Percentiles rank a stretch among this genome's conserved stretches.
Conservation (phyloP, 2,329 filamentous ascomycete genomes). For the Xylariaceae sp. region DNA sequence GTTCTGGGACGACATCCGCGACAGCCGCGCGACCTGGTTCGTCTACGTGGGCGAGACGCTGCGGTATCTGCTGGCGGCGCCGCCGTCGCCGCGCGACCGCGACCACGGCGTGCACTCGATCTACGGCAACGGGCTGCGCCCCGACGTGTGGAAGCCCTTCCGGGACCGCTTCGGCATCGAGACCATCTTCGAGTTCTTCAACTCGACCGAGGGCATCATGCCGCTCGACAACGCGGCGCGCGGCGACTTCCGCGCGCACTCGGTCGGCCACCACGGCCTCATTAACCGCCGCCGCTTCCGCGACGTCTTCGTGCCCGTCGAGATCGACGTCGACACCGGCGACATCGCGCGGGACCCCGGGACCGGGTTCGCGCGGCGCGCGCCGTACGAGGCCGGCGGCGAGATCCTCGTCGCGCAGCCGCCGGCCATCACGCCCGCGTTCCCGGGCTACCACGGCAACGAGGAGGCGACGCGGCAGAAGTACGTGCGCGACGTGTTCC, state of each 20-base stretch:
- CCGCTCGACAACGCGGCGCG: constrained; percentile 60
- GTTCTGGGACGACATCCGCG: constrained; percentile 74
- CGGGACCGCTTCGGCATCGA: constrained; percentile 64
- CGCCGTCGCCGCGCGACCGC: constrained; percentile 62
- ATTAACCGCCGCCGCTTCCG: constrained; percentile 56
- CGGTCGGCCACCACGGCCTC: constrained; percentile 72
- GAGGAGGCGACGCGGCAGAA: constrained; percentile 71
- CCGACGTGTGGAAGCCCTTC: constrained; percentile 70
- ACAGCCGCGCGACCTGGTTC: constrained; percentile 69
- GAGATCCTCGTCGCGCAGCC: constrained; percentile 67
- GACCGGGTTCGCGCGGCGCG: constrained; percentile 68
- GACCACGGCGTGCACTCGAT: constrained; percentile 61
- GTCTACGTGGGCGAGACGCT: constrained; percentile 80
- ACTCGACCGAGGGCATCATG: constrained; percentile 74
- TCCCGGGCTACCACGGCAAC: constrained; percentile 68
- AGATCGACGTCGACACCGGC: constrained; percentile 68
- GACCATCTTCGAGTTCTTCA: constrained; percentile 74
- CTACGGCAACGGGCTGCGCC: constrained; percentile 68
- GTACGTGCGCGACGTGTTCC: constrained; percentile 65
- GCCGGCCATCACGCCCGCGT: constrained; percentile 59
- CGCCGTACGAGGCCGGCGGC: constrained; percentile 69
- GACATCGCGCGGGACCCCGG: constrained; percentile 66
- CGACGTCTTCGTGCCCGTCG: constrained; percentile 66
- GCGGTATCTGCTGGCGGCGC: constrained; percentile 71
- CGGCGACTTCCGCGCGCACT: constrained; percentile 63